phyloP scores from a whole-genome alignment of 2,329 filamentous ascomycete species.

The Diaporthe velutina region DNA sequence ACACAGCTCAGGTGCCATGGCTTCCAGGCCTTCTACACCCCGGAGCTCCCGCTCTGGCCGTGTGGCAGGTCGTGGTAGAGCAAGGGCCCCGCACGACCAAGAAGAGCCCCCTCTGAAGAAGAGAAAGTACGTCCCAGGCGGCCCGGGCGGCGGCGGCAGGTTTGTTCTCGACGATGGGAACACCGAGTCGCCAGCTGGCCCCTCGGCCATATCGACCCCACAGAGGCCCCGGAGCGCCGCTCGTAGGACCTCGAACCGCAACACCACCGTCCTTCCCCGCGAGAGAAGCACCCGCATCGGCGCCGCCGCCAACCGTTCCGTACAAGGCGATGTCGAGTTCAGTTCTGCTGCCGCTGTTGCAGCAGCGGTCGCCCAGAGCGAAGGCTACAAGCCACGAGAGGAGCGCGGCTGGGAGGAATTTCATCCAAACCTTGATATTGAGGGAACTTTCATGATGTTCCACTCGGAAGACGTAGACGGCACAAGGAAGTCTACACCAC shows the following conservation, averaged over 20 bases:
- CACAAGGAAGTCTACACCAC: slow-evolving; percentile 63
- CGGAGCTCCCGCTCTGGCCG: slow-evolving; percentile 39
- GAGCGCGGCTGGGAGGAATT: slow-evolving; percentile 99
- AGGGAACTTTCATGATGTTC: slow-evolving; percentile 82
- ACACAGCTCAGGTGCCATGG: slow-evolving; percentile 26
- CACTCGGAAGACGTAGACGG: slow-evolving; percentile 89
- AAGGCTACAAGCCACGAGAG: slow-evolving; percentile 97
- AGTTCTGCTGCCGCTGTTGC: slow-evolving; percentile 91
- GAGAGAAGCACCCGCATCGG: slow-evolving; percentile 70
- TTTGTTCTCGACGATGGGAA: slow-evolving; percentile 80
- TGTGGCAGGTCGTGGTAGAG: slow-evolving; percentile 57
- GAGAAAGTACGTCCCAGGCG: slow-evolving; percentile 86
- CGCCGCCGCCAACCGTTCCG: slow-evolving; percentile 60
- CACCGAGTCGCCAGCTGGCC: slow-evolving; percentile 68
- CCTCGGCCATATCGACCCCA: slow-evolving; percentile 62
- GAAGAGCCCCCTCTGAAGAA: slow-evolving; percentile 76
- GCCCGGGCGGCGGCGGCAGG: slow-evolving; percentile 86
- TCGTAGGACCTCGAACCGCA: slow-evolving; percentile 61
- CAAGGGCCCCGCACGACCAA: slow-evolving; percentile 49
- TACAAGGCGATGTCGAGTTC: slow-evolving; percentile 75
- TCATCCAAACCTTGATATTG: slow-evolving; percentile 93
- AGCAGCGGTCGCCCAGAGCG: slow-evolving; percentile 88
- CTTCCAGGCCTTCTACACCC: slow-evolving; percentile 37
- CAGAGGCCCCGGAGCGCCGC: slow-evolving; percentile 65
- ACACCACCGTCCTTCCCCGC: slow-evolving; percentile 64